A percentile compares a stretch with the other conserved stretches of the same genome.
phyloP scores from a whole-genome alignment of 345 rosid species.

The Cochlearia excelsa region DNA sequence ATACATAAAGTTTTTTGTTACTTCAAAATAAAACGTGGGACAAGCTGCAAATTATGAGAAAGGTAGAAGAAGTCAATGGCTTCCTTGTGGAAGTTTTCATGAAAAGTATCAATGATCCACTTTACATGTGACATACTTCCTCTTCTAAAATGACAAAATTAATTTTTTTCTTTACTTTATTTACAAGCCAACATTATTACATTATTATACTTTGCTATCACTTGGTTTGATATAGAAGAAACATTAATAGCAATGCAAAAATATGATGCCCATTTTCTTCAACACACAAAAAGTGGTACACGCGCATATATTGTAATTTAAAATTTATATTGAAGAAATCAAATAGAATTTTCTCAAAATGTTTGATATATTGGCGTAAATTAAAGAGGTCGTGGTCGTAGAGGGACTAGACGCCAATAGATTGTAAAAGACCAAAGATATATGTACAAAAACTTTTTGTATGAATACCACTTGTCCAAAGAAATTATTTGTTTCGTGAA shows the following conservation, averaged over 20 bases:
- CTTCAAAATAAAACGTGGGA: slow-evolving; percentile 19
- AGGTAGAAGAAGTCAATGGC: slow-evolving; percentile 37
- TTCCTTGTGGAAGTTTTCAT: slow-evolving; percentile 27
- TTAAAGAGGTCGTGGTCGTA: too few species aligned
- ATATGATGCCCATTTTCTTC: slow-evolving; percentile 10
- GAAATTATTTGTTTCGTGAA: too few species aligned
- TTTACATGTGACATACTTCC: slow-evolving; percentile 36
- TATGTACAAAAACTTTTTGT: too few species aligned
- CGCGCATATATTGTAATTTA: neutral
- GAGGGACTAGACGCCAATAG: too few species aligned
- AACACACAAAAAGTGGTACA: neutral
- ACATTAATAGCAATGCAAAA: slow-evolving; percentile 16
- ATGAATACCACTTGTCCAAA: too few species aligned
- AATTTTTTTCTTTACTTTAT: slow-evolving; percentile 28
- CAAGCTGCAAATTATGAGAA: slow-evolving; percentile 21
- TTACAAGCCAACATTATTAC: slow-evolving; percentile 29
- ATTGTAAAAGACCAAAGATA: too few species aligned
- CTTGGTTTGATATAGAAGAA: slow-evolving; percentile 23
- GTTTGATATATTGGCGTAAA: too few species aligned
- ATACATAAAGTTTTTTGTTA: slow-evolving; percentile 11
- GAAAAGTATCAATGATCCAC: slow-evolving; percentile 32
- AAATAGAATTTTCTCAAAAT: too few species aligned
- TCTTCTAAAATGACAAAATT: slow-evolving; percentile 23
- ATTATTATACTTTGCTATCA: neutral
- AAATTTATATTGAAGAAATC: too few species aligned